Base-by-base conservation (phyloP, 2,329 filamentous ascomycete species). In the Parafenestella ontariensis region DNA sequence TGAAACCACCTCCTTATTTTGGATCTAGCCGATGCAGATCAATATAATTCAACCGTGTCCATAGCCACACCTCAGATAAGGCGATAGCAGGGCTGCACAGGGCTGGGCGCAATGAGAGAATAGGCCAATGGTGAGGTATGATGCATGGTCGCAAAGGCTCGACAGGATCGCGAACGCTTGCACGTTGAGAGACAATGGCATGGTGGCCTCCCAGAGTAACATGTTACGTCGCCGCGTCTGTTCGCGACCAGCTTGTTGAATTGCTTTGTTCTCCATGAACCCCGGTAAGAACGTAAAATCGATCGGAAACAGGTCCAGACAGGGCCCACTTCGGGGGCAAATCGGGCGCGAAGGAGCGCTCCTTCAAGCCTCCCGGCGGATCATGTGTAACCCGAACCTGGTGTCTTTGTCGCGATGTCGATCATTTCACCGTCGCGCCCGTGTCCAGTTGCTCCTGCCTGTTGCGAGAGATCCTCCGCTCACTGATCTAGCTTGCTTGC, bases 1-100 rank as follows among this genome's bases (percentile, higher is more conserved):
- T 46, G 24, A 59, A 64, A 62, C 46, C 63, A 72, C 69, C 70
- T 73, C 68, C 72, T 70, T 57, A 34, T 59, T 71, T 66, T 23
- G 54, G 66, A 61, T 39, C 46, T 62, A 62, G 50, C 39, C 40
- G 48, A 57, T 59, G 67, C 63, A 64, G 58, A 67, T 68, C 67
- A 71, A 70, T 70, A 60, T 66, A 67, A 50, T 44, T n/a, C 47
- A 55, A 41, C 56, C 59, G 49, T 39, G 54, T n/a, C 46, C 41
- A 55, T 64, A 64, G 59, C 62, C 56, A 62, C 58, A 63, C 51
- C 47, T 54, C 40, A 59, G 69, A 70, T 70, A 72, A 71, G 61
- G 49, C 59, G 61, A 64, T 64, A 66, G 57, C 18, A 40, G 29
- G 29, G 34, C 46, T 41, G 40, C 11, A n/a, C 54, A 46, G 33